A percentile compares a stretch with the other conserved stretches of the same genome.
Conservation (phyloP, 176 grass and related monocot genomes). For the Cenchrus fungigraminus region DNA sequence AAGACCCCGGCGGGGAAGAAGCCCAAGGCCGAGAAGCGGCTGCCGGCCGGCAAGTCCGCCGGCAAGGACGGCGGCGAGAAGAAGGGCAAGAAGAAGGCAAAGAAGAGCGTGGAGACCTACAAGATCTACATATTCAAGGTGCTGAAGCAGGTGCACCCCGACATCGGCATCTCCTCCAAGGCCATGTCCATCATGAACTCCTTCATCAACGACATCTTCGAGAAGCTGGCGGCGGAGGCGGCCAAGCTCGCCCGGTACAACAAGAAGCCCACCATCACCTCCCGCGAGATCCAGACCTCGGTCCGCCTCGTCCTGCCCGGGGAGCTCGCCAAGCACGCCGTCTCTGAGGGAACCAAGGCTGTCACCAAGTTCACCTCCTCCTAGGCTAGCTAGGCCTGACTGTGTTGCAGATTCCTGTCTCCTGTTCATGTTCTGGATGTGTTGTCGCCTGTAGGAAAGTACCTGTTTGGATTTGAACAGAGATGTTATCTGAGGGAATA, state of each 20-base stretch:
- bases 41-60: background rate
- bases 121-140: slow-evolving; percentile 66
- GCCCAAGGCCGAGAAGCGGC: slow-evolving; percentile 22
- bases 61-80: slow-evolving; percentile 22
- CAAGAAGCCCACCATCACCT: slow-evolving; percentile 25
- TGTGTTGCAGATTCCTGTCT: background rate
- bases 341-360: slow-evolving; percentile 67
- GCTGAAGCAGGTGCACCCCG: slow-evolving; percentile 17
- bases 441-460: background rate
- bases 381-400: background rate
- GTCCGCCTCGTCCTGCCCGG: slow-evolving; percentile 62
- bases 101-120: slow-evolving; percentile 48
- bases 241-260: slow-evolving; percentile 21
- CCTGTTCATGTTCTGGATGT: background rate
- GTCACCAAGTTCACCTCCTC: slow-evolving; percentile 65
- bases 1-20: slow-evolving; percentile 21
- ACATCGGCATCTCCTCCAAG: slow-evolving; percentile 59
- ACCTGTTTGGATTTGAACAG: background rate
- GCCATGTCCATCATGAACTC: slow-evolving; percentile 57
- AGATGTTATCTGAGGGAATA: background rate
- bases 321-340: slow-evolving; percentile 67
- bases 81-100: background rate
- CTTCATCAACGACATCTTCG: slow-evolving; percentile 66
- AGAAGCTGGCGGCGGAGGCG: slow-evolving; percentile 47
- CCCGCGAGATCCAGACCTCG: slow-evolving; percentile 24